Evolutionary conservation across 2,329 filamentous ascomycete species (phyloP).

Genomic region (Cladophialophora immunda): DNA sequence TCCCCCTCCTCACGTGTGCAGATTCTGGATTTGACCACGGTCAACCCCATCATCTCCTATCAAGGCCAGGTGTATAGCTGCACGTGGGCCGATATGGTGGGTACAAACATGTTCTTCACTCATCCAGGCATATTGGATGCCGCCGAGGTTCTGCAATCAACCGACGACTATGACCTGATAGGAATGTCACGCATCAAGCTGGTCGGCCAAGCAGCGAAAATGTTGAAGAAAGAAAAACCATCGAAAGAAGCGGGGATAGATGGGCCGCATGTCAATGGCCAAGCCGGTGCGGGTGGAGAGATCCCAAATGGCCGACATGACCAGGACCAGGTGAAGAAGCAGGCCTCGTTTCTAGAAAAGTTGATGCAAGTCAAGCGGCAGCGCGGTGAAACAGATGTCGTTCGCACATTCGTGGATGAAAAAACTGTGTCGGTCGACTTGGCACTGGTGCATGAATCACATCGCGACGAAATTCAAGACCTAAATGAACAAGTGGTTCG

Average conservation of each 20-base stretch:
- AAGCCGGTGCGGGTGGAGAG: conserved; percentile 12
- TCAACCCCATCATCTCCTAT: conserved; percentile 81
- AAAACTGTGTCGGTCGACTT: conserved; percentile 49
- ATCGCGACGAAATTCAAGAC: conserved; percentile 46
- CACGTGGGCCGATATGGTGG: conserved; percentile 81
- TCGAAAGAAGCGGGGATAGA: conserved; percentile 14
- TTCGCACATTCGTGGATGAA: conserved; percentile 57
- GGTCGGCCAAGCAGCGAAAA: conserved; percentile 69
- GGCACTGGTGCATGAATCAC: conserved; percentile 41
- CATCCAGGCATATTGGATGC: conserved; percentile 58
- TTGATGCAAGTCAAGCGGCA: conserved; percentile 71
- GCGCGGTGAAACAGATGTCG: conserved; percentile 71
- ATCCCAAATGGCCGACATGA: conserved; percentile 10
- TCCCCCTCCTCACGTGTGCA: conserved; percentile 63
- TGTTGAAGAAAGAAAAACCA: conserved; percentile 55
- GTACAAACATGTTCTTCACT: conserved; percentile 81
- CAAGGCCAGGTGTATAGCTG: conserved; percentile 80
- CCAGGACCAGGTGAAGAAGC: conserved; percentile 45
- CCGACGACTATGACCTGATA: conserved; percentile 72
- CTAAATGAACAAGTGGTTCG: conserved; percentile 48
- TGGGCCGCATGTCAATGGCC: conserved; percentile 9
- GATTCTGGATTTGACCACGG: conserved; percentile 81
- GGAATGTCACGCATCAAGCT: conserved; percentile 76
- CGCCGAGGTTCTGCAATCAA: conserved; percentile 38
- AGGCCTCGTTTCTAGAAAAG: conserved; percentile 68